Percentiles rank a stretch among this genome's conserved stretches.
These are phyloP conservation scores for Artemisia tridentata DNA, from an alignment of 129 eudicot genomes.

Conservation along the genomic window DNA sequence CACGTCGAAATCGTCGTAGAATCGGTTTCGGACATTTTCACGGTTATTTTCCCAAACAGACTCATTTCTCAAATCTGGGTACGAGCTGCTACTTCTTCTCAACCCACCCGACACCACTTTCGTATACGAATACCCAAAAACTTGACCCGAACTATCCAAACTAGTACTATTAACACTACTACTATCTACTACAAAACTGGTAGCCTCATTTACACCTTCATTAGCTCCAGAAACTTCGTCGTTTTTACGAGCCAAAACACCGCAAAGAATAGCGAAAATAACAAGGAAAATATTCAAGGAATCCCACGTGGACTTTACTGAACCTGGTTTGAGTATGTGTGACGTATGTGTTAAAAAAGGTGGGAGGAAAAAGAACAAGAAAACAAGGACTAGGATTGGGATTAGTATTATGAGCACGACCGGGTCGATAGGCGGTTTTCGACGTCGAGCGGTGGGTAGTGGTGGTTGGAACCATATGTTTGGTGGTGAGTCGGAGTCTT, in stretches of 20 bases:
- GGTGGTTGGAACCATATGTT: slow-evolving; percentile 50
- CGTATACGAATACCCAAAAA: slow-evolving; percentile 41
- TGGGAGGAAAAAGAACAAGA: slow-evolving; percentile 46
- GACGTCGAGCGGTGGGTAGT: slow-evolving; percentile 38
- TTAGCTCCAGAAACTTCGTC: slow-evolving; percentile 38
- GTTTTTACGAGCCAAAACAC: slow-evolving; percentile 58
- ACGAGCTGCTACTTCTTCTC: slow-evolving; percentile 71
- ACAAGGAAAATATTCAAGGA: slow-evolving; percentile 61
- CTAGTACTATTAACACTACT: background rate
- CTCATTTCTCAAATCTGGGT: slow-evolving; percentile 60
- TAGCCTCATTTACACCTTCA: background rate
- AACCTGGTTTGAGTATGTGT: slow-evolving; percentile 46
- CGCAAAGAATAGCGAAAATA: slow-evolving; percentile 70
- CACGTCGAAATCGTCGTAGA: slow-evolving; percentile 57
- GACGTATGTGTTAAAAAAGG: slow-evolving; percentile 56
- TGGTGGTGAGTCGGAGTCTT: slow-evolving; percentile 46
- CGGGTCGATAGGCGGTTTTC: slow-evolving; percentile 47
- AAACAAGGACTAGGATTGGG: slow-evolving; percentile 43
- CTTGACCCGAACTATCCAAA: slow-evolving; percentile 16
- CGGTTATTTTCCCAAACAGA: slow-evolving; percentile 42
- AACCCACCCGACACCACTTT: slow-evolving; percentile 32
- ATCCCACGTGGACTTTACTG: slow-evolving; percentile 65
- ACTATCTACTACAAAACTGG: slow-evolving; percentile 16
- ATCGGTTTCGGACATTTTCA: slow-evolving; percentile 33
- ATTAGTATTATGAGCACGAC: slow-evolving; percentile 53